Conservation (phyloP, 2,329 filamentous ascomycete species). For the Aureobasidium subglaciale region DNA sequence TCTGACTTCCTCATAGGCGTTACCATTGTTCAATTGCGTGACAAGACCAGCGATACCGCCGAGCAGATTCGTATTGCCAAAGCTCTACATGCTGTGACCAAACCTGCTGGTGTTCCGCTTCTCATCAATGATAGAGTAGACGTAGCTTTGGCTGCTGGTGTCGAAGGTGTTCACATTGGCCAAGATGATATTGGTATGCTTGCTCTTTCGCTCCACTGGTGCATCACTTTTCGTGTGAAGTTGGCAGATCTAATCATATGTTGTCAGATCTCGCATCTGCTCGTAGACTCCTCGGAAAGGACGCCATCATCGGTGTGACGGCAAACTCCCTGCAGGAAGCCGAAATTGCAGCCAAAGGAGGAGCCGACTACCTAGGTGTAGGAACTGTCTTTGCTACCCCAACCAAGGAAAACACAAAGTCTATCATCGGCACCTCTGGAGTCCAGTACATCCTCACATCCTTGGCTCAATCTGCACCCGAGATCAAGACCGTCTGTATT, state of each 20-base stretch:
- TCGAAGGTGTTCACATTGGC: constrained; percentile 88
- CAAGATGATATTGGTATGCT: constrained; percentile 79
- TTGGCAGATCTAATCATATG: no score
- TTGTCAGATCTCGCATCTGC: constrained; percentile 55
- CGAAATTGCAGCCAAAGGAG: constrained; percentile 59
- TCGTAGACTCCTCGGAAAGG: constrained; percentile 62
- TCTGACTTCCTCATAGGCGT: constrained; percentile 44
- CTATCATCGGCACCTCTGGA: constrained; percentile 67
- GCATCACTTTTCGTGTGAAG: not conserved
- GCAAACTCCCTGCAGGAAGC: constrained; percentile 71
- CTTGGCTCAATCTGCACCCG: constrained; percentile 43
- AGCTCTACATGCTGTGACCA: constrained; percentile 64
- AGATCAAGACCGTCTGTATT: constrained; percentile 69
- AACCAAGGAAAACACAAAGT: constrained; percentile 84
- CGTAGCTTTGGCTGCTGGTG: constrained; percentile 75
- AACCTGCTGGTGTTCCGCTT: constrained; percentile 63
- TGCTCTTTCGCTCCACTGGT: not conserved
- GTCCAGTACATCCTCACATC: constrained; percentile 58
- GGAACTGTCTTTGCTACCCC: constrained; percentile 82
- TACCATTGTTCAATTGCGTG: constrained; percentile 81
- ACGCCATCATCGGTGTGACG: constrained; percentile 82
- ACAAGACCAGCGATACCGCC: constrained; percentile 73
- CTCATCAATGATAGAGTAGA: constrained; percentile 92
- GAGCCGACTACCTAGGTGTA: constrained; percentile 87
- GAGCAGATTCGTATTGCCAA: constrained; percentile 63